phyloP scores from a whole-genome alignment of 2,329 filamentous ascomycete species.

The Emmonsiellopsis sp. region DNA sequence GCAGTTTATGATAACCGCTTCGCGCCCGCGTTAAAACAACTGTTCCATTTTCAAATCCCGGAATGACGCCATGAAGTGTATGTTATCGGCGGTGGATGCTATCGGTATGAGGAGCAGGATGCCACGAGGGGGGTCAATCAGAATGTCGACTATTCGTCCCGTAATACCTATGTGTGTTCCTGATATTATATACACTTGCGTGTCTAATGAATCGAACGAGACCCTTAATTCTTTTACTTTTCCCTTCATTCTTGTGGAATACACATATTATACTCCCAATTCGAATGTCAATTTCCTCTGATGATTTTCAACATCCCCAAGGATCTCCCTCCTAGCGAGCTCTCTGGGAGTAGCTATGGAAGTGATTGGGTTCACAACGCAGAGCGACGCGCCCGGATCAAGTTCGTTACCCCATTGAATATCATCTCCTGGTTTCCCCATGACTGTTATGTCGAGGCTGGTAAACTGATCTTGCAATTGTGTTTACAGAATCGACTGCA shows the following conservation, averaged over 20 bases:
- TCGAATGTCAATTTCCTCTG: neutral
- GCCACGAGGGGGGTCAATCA: too few species aligned
- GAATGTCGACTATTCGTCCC: too few species aligned
- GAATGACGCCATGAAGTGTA: neutral
- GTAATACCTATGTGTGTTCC: too few species aligned
- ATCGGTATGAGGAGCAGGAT: too few species aligned
- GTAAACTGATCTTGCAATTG: neutral
- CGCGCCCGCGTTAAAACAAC: too few species aligned
- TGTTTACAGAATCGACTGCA: conserved; percentile 34
- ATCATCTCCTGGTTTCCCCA: neutral
- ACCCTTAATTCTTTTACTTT: neutral
- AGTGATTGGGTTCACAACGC: neutral
- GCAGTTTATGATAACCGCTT: too few species aligned
- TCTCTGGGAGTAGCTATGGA: neutral
- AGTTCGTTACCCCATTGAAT: neutral
- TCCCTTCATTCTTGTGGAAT: neutral
- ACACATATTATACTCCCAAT: neutral
- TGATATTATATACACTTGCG: too few species aligned
- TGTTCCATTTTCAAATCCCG: neutral
- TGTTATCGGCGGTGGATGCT: neutral
- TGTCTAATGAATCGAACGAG: too few species aligned
- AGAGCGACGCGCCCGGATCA: neutral
- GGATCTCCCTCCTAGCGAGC: neutral
- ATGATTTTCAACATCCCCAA: neutral
- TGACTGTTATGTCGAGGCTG: neutral